Conservation (phyloP, 2,329 filamentous ascomycete genomes). For the Nannizziopsis arthrosporioides region DNA sequence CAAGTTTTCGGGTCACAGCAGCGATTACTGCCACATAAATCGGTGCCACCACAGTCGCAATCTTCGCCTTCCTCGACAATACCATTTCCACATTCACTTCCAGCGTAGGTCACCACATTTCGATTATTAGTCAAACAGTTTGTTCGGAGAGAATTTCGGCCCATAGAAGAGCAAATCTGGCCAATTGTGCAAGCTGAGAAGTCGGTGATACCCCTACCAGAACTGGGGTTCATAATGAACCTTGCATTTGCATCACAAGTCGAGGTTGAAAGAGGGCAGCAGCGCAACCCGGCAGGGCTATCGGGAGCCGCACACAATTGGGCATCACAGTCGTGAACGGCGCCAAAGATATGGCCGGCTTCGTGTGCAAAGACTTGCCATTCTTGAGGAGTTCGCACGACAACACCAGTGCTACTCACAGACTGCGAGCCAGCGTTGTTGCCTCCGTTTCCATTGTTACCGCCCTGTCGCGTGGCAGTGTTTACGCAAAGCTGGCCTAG, state of each 20-base stretch:
- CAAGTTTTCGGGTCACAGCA: slow-evolving; percentile 85
- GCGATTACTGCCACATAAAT: slow-evolving; percentile 57
- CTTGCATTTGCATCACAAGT: slow-evolving; percentile 63
- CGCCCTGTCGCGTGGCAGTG: slow-evolving; percentile 1
- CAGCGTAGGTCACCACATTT: slow-evolving; percentile 67
- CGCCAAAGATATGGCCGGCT: slow-evolving; percentile 84
- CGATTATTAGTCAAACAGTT: slow-evolving; percentile 75
- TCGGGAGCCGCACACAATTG: slow-evolving; percentile 55
- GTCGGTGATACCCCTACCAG: slow-evolving; percentile 55
- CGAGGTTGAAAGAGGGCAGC: slow-evolving; percentile 61
- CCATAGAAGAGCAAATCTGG: slow-evolving; percentile 83
- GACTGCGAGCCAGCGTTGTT: slow-evolving; percentile 44
- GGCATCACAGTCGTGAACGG: slow-evolving; percentile 77
- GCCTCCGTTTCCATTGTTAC: not conserved
- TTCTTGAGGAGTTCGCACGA: slow-evolving; percentile 68
- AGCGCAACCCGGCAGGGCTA: slow-evolving; percentile 51
- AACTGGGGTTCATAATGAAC: slow-evolving; percentile 96
- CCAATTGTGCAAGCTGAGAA: slow-evolving; percentile 87
- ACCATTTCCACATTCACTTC: slow-evolving; percentile 85
- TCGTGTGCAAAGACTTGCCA: slow-evolving; percentile 97
- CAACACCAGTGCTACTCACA: slow-evolving; percentile 73
- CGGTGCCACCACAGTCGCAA: slow-evolving; percentile 79
- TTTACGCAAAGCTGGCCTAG: slow-evolving; percentile 62
- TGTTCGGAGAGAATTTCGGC: slow-evolving; percentile 62
- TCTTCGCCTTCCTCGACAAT: slow-evolving; percentile 92